phyloP scores from a whole-genome alignment of 805 yeast genomes.

The Myxozyma vanderwaltii region DNA sequence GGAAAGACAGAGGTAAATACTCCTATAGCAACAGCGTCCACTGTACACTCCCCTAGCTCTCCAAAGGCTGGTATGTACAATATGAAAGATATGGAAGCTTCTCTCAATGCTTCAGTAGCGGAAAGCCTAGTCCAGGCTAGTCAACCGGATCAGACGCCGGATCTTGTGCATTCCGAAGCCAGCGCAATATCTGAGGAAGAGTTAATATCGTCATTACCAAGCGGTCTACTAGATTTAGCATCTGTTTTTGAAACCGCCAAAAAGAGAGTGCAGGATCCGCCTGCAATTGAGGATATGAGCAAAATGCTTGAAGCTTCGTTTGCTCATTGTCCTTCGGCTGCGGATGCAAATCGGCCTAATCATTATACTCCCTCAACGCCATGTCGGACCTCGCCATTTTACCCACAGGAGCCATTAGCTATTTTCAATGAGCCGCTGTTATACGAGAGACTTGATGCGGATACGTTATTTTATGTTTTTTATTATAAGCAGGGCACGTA shows the following conservation, averaged over 20 bases:
- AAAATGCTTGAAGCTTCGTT: slow-evolving; percentile 73
- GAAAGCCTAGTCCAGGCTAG: background rate
- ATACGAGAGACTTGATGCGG: slow-evolving; percentile 73
- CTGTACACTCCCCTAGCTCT: background rate
- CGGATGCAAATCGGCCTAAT: slow-evolving; percentile 82
- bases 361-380: slow-evolving; percentile 76
- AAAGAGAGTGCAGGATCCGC: slow-evolving; percentile 53
- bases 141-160: slow-evolving; percentile 13
- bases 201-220: slow-evolving; percentile 41
- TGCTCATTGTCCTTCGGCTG: slow-evolving; percentile 88
- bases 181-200: slow-evolving; percentile 21
- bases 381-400: slow-evolving; percentile 85
- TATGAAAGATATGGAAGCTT: slow-evolving; percentile 27
- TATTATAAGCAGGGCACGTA: slow-evolving; percentile 79
- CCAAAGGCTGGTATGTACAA: slow-evolving; percentile 3
- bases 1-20: background rate
- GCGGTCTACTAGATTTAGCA: slow-evolving; percentile 47
- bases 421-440: slow-evolving; percentile 58
- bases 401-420: slow-evolving; percentile 76
- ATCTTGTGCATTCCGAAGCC: slow-evolving; percentile 22
- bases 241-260: slow-evolving; percentile 47
- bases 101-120: background rate
- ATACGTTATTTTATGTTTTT: slow-evolving; percentile 88
- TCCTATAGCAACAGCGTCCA: background rate
- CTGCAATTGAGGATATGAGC: slow-evolving; percentile 56